These are phyloP conservation scores for Dictyostelium discoideum DNA, from an alignment of 78 protist species.

Conservation along the genomic window DNA sequence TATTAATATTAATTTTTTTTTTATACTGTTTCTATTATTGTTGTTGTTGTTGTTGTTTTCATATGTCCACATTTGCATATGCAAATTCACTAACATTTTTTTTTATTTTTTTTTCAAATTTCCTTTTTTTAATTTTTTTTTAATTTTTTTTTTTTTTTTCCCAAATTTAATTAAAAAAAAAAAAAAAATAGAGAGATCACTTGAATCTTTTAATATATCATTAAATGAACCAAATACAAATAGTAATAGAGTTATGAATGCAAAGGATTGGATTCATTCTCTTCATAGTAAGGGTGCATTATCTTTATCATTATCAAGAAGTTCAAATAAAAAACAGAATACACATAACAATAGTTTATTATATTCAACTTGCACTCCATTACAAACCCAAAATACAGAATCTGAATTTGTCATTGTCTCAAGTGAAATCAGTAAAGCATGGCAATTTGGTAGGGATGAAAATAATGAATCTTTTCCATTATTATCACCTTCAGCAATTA, in stretches of 20 bases:
- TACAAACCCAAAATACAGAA: not conserved
- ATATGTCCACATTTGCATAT: not conserved
- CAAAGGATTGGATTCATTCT: conserved; percentile 49
- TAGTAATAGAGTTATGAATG: conserved; percentile 4
- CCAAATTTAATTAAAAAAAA: too few relatives aligned
- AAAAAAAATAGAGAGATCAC: not conserved
- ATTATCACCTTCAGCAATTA: not conserved
- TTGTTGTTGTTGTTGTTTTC: not conserved
- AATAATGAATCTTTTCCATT: not conserved
- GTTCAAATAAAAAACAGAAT: not conserved
- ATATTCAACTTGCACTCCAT: not conserved
- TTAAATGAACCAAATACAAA: conserved; percentile 23
- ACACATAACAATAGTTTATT: not conserved
- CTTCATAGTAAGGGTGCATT: conserved; percentile 34
- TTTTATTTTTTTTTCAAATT: not conserved
- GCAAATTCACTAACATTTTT: not conserved
- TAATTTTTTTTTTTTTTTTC: too few relatives aligned
- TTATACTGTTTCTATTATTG: too few relatives aligned
- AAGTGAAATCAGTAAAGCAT: conserved; percentile 9
- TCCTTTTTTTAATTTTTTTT: too few relatives aligned
- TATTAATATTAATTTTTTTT: not conserved
- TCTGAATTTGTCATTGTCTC: conserved; percentile 55
- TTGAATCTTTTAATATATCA: conserved; percentile 33
- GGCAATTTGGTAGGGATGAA: conserved; percentile 6
- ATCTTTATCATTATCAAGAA: conserved; percentile 17